Percentiles rank a stretch among this genome's conserved stretches.
phyloP scores from a whole-genome alignment of 805 yeast species.

The Candida tallmaniae region DNA sequence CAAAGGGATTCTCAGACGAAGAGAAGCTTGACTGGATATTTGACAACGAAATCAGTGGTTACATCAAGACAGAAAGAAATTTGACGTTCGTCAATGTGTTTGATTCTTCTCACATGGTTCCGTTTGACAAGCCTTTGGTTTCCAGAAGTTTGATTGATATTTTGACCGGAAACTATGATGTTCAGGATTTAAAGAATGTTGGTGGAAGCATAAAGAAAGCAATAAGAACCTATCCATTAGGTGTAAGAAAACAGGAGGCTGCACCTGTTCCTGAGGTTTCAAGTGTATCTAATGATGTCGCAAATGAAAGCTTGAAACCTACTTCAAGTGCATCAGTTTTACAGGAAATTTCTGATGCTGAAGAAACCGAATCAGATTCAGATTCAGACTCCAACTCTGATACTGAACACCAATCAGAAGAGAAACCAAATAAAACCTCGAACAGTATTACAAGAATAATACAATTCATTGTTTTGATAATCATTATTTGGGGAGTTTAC shows the following conservation, averaged over 20 bases:
- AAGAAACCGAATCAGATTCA: background rate
- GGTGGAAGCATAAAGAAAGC: conserved; percentile 14
- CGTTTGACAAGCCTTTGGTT: conserved; percentile 69
- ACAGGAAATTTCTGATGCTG: background rate
- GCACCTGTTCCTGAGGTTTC: background rate
- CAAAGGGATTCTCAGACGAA: conserved; percentile 45
- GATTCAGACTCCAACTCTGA: conserved; percentile 4
- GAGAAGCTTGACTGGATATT: conserved; percentile 39
- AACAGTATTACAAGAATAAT: conserved; percentile 31
- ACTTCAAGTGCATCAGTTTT: conserved; percentile 1
- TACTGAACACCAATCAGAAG: background rate
- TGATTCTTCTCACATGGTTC: conserved; percentile 92
- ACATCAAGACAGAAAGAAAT: conserved; percentile 52
- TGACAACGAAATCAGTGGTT: conserved; percentile 34
- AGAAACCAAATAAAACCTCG: background rate
- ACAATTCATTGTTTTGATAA: conserved; percentile 34
- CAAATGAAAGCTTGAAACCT: background rate
- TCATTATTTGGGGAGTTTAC: conserved; percentile 39
- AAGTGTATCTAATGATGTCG: background rate
- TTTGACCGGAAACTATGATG: conserved; percentile 27
- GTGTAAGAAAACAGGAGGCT: conserved; percentile 13
- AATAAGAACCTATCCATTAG: conserved; percentile 27
- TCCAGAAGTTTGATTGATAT: conserved; percentile 69
- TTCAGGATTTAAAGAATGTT: conserved; percentile 8
- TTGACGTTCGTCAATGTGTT: conserved; percentile 70